A percentile compares a stretch with the other conserved stretches of the same genome.
Evolutionary conservation across 2,329 filamentous ascomycete genomes (phyloP).

Genomic region (Dothidotthia symphoricarpi): DNA sequence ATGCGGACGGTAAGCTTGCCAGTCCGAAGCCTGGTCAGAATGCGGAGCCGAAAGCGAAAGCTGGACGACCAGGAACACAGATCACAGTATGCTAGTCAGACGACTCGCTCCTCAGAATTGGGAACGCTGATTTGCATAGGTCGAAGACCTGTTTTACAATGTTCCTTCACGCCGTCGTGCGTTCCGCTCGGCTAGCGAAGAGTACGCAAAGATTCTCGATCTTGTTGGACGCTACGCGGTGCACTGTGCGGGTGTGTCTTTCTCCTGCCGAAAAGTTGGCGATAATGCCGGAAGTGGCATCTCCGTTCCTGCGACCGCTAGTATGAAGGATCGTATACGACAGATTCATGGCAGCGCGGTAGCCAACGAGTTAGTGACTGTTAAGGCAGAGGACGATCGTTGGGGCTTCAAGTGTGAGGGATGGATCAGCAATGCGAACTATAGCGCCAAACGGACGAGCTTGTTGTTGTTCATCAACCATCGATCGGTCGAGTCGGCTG

Average conservation of each 20-base stretch:
- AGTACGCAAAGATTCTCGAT: slow-evolving; percentile 97
- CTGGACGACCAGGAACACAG: slow-evolving; percentile 85
- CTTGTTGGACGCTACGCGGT: slow-evolving; percentile 91
- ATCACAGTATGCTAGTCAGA: slow-evolving; percentile 63
- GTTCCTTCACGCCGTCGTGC: slow-evolving; percentile 83
- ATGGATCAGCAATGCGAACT: slow-evolving; percentile 88
- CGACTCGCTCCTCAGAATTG: background rate
- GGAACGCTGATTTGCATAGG: slow-evolving; percentile 41
- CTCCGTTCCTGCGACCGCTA: slow-evolving; percentile 71
- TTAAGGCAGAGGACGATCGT: slow-evolving; percentile 67
- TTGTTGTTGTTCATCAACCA: slow-evolving; percentile 96
- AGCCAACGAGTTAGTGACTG: slow-evolving; percentile 82
- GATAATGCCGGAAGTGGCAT: slow-evolving; percentile 75
- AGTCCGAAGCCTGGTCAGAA: slow-evolving; percentile 85
- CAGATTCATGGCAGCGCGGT: slow-evolving; percentile 83
- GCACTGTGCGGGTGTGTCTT: slow-evolving; percentile 86
- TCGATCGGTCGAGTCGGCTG: slow-evolving; percentile 83
- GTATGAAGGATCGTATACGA: slow-evolving; percentile 77
- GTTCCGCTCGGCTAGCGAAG: slow-evolving; percentile 87
- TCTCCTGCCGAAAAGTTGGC: slow-evolving; percentile 95
- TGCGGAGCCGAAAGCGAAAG: slow-evolving; percentile 80
- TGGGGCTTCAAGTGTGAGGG: slow-evolving; percentile 83
- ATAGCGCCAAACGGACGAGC: slow-evolving; percentile 84
- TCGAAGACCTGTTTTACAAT: slow-evolving; percentile 97
- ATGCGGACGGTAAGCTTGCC: slow-evolving; percentile 75